These are phyloP conservation scores for Choricystis sp. DNA, from an alignment of 139 green algal species.

Conservation along the genomic window DNA sequence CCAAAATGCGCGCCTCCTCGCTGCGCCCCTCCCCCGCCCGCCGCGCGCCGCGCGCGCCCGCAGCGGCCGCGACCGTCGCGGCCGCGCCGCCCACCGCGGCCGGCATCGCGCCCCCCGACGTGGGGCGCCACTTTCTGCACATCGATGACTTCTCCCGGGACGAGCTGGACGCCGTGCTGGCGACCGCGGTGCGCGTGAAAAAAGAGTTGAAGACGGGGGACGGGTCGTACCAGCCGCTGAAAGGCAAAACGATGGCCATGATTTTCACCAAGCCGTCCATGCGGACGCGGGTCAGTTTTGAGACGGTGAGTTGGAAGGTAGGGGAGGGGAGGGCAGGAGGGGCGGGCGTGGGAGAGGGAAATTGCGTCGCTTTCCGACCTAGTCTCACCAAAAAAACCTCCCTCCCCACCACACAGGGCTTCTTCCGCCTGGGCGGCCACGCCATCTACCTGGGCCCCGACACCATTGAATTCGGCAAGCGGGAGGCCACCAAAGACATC, in stretches of 20 bases:
- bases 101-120: conserved; percentile 3
- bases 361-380: conserved; percentile 1
- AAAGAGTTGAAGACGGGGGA: conserved; percentile 58
- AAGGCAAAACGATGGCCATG: conserved; percentile 89
- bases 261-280: conserved; percentile 98
- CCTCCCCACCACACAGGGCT: conserved; percentile 48
- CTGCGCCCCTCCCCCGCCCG: background rate
- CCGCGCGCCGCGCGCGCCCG: too few relatives aligned
- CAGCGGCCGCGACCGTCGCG: too few relatives aligned
- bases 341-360: background rate
- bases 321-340: background rate
- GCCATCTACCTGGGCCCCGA: conserved; percentile 89
- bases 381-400: background rate
- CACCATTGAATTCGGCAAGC: conserved; percentile 89
- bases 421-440: conserved; percentile 80
- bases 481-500: conserved; percentile 91
- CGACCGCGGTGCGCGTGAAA: conserved; percentile 64
- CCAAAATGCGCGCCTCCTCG: background rate
- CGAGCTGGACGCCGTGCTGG: conserved; percentile 71
- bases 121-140: conserved; percentile 72
- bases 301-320: conserved; percentile 52
- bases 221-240: conserved; percentile 71
- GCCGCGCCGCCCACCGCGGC: background rate
- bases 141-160: conserved; percentile 89
- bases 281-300: conserved; percentile 91